Base-by-base conservation (phyloP, 108 stramenopile species). In the Fistulifera solaris region DNA sequence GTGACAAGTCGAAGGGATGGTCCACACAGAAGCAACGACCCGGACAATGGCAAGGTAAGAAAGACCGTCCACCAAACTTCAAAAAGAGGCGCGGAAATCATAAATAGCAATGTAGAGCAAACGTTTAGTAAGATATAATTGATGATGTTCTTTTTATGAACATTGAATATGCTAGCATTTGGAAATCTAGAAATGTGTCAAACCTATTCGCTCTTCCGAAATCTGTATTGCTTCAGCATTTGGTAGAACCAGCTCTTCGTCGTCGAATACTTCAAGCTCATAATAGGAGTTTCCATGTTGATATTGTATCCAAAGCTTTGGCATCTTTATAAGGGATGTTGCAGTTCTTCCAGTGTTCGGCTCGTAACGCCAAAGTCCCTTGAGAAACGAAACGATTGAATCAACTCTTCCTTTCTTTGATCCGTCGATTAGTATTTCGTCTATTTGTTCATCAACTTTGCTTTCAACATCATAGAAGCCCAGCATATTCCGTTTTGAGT, bases 1-100 rank as follows among this genome's bases (percentile, higher is more conserved):
- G 76, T 27, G 80, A 81, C 51, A 81, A 81, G 50, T 73, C 72
- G 42, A 63, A 66, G 56, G 80, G 80, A 15, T 81, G 75, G 70
- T 54, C 63, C 1, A 77, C 73, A 1, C 80, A 81, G 39, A 42
- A 48, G 7, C 80, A 81, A 52, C 70, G 75, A n/a, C 80, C 72
- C 14, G 72, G 70, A n/a, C 70, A 80, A 50, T 73, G 23, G 39
- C 64, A 72, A 41, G 65, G 68, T 27, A 45, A 50, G n/a, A 28
- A 62, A 67, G 23, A 48, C 43, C 23, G 59, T 63, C 21, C 44
- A 58, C 10, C 6, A 8, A 3, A 8, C 31, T 35, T 35, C 8
- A 35, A 3, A 8, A 35, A 35, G 31, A 47, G 38, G 16, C 23
- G 27, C 27, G n/a, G 40, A 21, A 15, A 55, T 46, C 14, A 27